These are phyloP conservation scores for Zygnema cylindricum DNA, from an alignment of 139 green algal genomes.

Conservation along the genomic window DNA sequence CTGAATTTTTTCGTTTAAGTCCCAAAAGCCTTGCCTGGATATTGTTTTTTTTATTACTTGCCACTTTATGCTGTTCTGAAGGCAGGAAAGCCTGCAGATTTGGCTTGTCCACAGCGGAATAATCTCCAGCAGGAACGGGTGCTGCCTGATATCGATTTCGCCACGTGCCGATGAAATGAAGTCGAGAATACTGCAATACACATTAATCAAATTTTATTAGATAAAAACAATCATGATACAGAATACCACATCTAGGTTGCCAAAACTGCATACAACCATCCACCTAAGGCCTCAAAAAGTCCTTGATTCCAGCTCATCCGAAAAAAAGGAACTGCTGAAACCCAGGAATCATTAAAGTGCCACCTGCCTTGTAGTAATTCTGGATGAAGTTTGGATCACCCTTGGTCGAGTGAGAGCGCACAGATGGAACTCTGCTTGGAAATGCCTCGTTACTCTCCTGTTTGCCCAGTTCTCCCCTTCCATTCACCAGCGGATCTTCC, in stretches of 20 bases:
- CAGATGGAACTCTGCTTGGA: neutral
- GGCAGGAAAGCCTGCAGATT: slow-evolving; percentile 7
- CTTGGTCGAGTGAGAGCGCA: slow-evolving; percentile 42
- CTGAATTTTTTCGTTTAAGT: neutral
- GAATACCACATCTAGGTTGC: no score
- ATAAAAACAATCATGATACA: no score
- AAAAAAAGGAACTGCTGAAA: no score
- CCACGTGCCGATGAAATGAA: slow-evolving; percentile 60
- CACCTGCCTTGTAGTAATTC: slow-evolving; percentile 58
- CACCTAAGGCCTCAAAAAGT: no score
- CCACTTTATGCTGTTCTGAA: neutral
- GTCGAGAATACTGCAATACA: slow-evolving; percentile 31
- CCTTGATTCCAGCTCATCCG: no score
- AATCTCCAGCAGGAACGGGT: neutral
- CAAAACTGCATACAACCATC: no score
- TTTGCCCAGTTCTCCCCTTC: no score
- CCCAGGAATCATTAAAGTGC: no score
- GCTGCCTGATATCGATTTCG: slow-evolving; percentile 42
- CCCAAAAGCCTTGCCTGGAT: neutral
- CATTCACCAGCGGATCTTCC: no score
- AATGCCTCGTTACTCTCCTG: no score
- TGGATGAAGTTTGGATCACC: slow-evolving; percentile 56
- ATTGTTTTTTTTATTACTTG: neutral
- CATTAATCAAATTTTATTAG: no score
- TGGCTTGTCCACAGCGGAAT: slow-evolving; percentile 9